Percentiles rank a stretch among this genome's conserved stretches.
Evolutionary conservation across 2,329 filamentous ascomycete species (phyloP).

Genomic region (Emydomyces testavorans): DNA sequence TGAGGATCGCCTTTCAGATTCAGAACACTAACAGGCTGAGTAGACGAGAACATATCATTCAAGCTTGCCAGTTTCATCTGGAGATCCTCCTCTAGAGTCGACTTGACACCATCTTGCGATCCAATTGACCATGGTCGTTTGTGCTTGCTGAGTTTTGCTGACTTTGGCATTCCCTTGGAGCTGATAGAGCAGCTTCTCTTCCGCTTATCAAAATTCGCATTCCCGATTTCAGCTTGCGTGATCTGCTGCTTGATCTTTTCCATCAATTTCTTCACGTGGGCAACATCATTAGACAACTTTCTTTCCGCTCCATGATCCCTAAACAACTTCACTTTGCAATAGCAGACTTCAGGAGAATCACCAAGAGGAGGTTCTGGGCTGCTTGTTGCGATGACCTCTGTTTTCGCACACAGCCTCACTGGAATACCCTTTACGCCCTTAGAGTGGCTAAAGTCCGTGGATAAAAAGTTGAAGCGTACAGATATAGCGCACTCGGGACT

Average conservation of each 20-base stretch:
- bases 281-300: conserved; percentile 87
- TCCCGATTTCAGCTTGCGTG: conserved; percentile 55
- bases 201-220: conserved; percentile 46
- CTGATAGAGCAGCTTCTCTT: conserved; percentile 45
- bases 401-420: conserved; percentile 85
- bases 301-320: conserved; percentile 90
- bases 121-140: conserved; percentile 94
- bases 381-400: conserved; percentile 42
- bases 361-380: conserved; percentile 10
- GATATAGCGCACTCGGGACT: conserved; percentile 69
- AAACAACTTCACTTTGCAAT: conserved; percentile 95
- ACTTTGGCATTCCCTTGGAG: conserved; percentile 24
- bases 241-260: conserved; percentile 95
- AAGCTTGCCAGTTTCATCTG: conserved; percentile 34
- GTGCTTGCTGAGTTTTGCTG: conserved; percentile 56
- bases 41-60: conserved; percentile 40
- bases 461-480: conserved; percentile 95
- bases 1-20: conserved; percentile 34
- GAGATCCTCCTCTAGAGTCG: conserved; percentile 35
- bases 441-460: conserved; percentile 96
- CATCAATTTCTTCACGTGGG: conserved; percentile 91
- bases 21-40: conserved; percentile 31
- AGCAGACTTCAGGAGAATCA: conserved; percentile 49
- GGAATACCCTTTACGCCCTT: conserved; percentile 98
- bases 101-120: conserved; percentile 34